Base-by-base conservation (phyloP, 345 rosid genomes). In the Salix purpurea region DNA sequence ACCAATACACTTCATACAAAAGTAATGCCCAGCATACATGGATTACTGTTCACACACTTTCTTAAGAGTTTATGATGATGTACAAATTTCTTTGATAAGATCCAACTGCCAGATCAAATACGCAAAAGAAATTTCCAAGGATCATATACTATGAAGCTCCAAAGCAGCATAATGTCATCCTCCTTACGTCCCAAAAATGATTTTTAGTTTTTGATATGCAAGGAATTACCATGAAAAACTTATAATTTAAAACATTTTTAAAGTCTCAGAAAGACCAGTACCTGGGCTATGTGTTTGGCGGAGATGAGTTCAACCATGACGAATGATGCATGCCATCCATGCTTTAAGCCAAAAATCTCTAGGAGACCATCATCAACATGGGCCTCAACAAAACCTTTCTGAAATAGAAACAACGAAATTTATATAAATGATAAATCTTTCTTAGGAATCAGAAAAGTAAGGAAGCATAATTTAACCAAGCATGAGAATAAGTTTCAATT, bases 301-400 rank as follows among this genome's bases (percentile, higher is more conserved):
- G 97, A 88, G 76, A 96, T 96, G 82, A 96, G 98, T 76, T 96
- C 99, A 71, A 96, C 97, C 99, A 96, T 94, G 32, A 96, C 98
- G 61, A 96, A 92, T 4, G 98, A 96, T 65, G 99, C 98, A 87
- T 96, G 99, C 98, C 99, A 96, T 74, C 91, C 98, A 84, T 96
- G 99, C 86, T 96, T 96, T 76, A 94, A 81, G 46, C 99, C 98
- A 79, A 93, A 96, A 70, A 96, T 94, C 84, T 96, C 98, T 44
- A 96, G 86, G 36, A 96, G 88, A 66, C 99, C 98, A 82, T 96
- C 99, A 82, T 91, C 97, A 21, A 88, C 92, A 78, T 90, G 95
- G 30, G 99, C 98, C 86, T 92, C 92, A 34, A 96, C 97, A 83
- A 96, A 96, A 34, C 98, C 98, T 80, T 83, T 92, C 99, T 94